Conservation (phyloP, 352 stramenopile genomes). For the Pythium sukuiense region DNA sequence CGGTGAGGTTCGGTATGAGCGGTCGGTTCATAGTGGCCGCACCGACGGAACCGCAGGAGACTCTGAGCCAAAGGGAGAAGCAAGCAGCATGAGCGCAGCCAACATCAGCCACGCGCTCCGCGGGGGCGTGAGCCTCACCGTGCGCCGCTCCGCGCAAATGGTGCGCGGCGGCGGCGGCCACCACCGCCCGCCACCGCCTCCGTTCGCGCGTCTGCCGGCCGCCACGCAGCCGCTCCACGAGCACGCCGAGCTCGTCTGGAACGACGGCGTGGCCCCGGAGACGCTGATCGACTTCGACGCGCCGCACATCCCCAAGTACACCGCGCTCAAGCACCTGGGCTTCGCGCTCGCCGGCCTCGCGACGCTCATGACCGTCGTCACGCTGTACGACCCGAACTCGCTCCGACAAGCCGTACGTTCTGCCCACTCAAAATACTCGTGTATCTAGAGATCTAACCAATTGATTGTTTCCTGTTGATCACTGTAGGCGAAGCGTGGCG, state of each 20-base stretch:
- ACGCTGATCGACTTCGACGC: slow-evolving; percentile 89
- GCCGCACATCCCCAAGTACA: slow-evolving; percentile 80
- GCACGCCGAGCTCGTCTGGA: slow-evolving; percentile 84
- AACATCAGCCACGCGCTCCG: slow-evolving; percentile 60
- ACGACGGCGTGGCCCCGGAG: slow-evolving; percentile 83
- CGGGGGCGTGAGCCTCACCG: slow-evolving; percentile 51
- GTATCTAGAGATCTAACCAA: not conserved
- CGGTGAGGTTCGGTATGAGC: slow-evolving; percentile 21
- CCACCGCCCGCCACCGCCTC: slow-evolving; percentile 73
- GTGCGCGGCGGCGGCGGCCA: slow-evolving; percentile 47
- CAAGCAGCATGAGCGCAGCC: slow-evolving; percentile 56
- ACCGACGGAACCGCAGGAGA: slow-evolving; percentile 27
- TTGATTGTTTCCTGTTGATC: not conserved
- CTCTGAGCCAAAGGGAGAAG: slow-evolving; percentile 12
- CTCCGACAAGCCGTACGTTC: slow-evolving; percentile 71
- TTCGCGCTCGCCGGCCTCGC: slow-evolving; percentile 52
- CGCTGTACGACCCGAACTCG: slow-evolving; percentile 79
- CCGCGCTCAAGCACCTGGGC: slow-evolving; percentile 66
- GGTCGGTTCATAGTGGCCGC: slow-evolving; percentile 17
- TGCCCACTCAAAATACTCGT: too few relatives aligned
- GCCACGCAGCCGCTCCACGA: slow-evolving; percentile 70
- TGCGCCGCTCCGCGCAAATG: slow-evolving; percentile 51
- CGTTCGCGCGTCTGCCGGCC: slow-evolving; percentile 73
- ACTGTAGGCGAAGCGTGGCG: slow-evolving; percentile 65
- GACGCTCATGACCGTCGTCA: slow-evolving; percentile 78